Evolutionary conservation across 148 eudicot species (phyloP).

Genomic region (Vaccinium darrowii): DNA sequence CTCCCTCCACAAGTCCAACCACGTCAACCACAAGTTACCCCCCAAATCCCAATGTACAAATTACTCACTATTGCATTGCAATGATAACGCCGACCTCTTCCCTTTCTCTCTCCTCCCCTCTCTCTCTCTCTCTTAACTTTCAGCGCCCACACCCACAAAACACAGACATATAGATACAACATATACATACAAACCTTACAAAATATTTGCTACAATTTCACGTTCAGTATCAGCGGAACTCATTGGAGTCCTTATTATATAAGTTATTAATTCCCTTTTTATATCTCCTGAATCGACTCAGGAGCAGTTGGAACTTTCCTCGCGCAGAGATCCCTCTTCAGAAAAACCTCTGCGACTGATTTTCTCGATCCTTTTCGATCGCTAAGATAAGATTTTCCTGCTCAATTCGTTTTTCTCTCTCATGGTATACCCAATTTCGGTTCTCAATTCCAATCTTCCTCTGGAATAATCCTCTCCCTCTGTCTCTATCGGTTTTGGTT

Average conservation of each 20-base stretch:
- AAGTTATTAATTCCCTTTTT: not conserved
- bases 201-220: not conserved
- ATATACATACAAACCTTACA: not conserved
- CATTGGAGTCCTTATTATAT: not conserved
- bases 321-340: constrained; percentile 15
- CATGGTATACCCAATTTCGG: not conserved
- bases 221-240: not conserved
- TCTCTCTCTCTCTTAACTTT: constrained; percentile 19
- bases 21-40: not conserved
- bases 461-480: not conserved
- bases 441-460: constrained; percentile 10
- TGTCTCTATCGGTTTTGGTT: not conserved
- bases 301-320: constrained; percentile 24
- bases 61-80: constrained; percentile 11
- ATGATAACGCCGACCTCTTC: constrained; percentile 12
- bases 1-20: not conserved
- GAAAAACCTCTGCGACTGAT: not conserved
- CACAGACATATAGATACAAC: not conserved
- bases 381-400: not conserved
- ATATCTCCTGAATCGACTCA: not conserved
- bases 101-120: not conserved
- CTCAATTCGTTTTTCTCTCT: constrained; percentile 13
- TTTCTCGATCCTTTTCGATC: constrained; percentile 13
- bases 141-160: not conserved
- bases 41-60: not conserved